Percentiles rank a stretch among this genome's conserved stretches.
phyloP scores from a whole-genome alignment of 208 protist species.

The Leishmania tarentolae region DNA sequence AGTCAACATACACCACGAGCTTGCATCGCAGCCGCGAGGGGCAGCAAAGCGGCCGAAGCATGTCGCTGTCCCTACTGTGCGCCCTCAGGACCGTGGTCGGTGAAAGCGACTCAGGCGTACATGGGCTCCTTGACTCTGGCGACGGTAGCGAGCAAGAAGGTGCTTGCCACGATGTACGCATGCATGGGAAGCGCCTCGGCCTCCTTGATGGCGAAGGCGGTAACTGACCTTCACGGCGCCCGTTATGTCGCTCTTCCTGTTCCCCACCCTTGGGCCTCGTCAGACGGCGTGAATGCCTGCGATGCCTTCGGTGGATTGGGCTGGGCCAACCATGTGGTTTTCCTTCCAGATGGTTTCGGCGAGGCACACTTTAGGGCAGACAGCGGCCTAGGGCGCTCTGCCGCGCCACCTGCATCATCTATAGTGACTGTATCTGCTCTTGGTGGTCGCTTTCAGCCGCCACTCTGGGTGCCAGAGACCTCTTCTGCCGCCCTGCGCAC shows the following conservation, averaged over 20 bases:
- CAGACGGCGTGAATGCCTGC: background rate
- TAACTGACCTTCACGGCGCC: slow-evolving; percentile 12
- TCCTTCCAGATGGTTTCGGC: slow-evolving; percentile 44
- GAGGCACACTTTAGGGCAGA: slow-evolving; percentile 20
- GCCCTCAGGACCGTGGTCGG: slow-evolving; percentile 2
- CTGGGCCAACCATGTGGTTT: slow-evolving; percentile 25
- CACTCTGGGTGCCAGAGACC: slow-evolving; percentile 15
- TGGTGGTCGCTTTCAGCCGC: slow-evolving; percentile 15
- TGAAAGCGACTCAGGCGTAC: slow-evolving; percentile 17
- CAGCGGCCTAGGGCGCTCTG: background rate
- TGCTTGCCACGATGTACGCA: slow-evolving; percentile 12
- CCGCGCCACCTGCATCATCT: background rate
- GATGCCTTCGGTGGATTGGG: slow-evolving; percentile 21
- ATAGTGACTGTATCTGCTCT: background rate
- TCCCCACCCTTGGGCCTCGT: background rate
- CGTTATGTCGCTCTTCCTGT: slow-evolving; percentile 17
- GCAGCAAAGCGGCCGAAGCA: background rate
- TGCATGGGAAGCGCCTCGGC: background rate
- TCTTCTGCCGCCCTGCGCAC: background rate
- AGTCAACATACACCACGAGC: background rate
- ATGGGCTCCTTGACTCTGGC: slow-evolving; percentile 34
- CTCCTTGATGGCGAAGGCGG: background rate
- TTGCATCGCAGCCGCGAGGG: background rate
- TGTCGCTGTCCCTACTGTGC: background rate
- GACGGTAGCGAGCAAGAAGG: slow-evolving; percentile 6